phyloP scores from a whole-genome alignment of 2,329 filamentous ascomycete genomes.

The Hymenoscyphus linearis region DNA sequence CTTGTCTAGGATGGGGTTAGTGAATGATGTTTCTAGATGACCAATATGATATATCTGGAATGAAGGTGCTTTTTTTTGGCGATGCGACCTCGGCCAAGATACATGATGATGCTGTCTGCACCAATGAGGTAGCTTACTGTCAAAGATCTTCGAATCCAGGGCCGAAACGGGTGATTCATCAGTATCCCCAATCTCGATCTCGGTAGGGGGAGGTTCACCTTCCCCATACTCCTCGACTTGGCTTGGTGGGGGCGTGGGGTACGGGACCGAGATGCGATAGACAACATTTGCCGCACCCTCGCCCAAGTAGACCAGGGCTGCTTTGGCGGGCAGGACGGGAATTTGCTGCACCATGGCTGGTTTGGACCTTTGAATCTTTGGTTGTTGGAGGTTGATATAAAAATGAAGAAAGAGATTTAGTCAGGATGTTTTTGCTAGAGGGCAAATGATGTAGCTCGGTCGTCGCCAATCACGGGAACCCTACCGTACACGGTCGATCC shows the following conservation, averaged over 20 bases:
- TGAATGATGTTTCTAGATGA: background rate
- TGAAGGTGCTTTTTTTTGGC: background rate
- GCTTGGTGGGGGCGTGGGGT: conserved; percentile 19
- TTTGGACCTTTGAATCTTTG: too few relatives aligned
- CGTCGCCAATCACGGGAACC: background rate
- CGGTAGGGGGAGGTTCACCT: conserved; percentile 22
- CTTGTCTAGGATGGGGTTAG: conserved; percentile 36
- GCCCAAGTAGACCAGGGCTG: conserved; percentile 39
- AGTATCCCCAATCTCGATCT: conserved; percentile 14
- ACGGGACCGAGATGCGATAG: conserved; percentile 49
- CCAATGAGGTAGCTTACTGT: conserved; percentile 10
- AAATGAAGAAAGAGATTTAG: background rate
- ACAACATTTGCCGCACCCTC: conserved; percentile 78
- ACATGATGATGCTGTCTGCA: background rate
- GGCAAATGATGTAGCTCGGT: background rate
- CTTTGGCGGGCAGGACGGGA: conserved; percentile 3
- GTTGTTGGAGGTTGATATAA: background rate
- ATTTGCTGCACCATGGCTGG: background rate
- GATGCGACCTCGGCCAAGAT: background rate
- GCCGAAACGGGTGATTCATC: background rate
- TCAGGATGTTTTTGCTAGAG: background rate
- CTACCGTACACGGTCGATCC: background rate
- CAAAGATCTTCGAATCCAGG: conserved; percentile 2
- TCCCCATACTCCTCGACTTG: conserved; percentile 35
- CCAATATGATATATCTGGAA: background rate